Conservation (phyloP, 2,329 filamentous ascomycete genomes). For the Hymenoscyphus occultus region DNA sequence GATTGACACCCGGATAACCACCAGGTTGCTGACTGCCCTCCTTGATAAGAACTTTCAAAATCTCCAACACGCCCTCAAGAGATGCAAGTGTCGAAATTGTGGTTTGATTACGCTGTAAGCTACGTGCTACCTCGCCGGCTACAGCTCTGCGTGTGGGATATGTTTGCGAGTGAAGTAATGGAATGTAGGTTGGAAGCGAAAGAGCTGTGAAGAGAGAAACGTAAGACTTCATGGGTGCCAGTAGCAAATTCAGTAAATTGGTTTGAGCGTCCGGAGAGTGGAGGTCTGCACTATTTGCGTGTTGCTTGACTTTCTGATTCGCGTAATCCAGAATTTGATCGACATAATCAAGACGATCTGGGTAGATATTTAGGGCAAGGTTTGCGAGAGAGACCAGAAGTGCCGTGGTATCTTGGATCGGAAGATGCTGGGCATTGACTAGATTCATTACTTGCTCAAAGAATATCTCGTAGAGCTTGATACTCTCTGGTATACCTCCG, state of each 20-base stretch:
- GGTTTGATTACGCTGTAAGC: slow-evolving; percentile 78
- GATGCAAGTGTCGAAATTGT: slow-evolving; percentile 74
- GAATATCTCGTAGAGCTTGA: slow-evolving; percentile 95
- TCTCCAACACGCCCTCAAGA: slow-evolving; percentile 82
- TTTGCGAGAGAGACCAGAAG: slow-evolving; percentile 92
- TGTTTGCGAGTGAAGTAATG: slow-evolving; percentile 84
- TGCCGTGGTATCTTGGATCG: slow-evolving; percentile 92
- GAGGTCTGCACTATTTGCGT: slow-evolving; percentile 91
- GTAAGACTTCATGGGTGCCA: slow-evolving; percentile 86
- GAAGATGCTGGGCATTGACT: slow-evolving; percentile 84
- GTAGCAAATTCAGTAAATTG: slow-evolving; percentile 84
- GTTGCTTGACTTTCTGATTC: slow-evolving; percentile 79
- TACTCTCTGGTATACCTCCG: slow-evolving; percentile 65
- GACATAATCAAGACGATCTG: slow-evolving; percentile 87
- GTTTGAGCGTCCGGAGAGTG: slow-evolving; percentile 85
- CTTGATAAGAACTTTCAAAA: slow-evolving; percentile 87
- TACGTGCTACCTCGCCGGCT: slow-evolving; percentile 81
- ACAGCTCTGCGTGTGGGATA: slow-evolving; percentile 90
- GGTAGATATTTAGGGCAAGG: slow-evolving; percentile 93
- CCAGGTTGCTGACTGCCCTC: slow-evolving; percentile 83
- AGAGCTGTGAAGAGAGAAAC: slow-evolving; percentile 94
- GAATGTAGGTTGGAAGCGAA: slow-evolving; percentile 86
- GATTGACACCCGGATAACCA: slow-evolving; percentile 78
- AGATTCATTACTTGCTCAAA: slow-evolving; percentile 93
- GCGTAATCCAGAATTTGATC: slow-evolving; percentile 92